Conservation (phyloP, 169 alveolate genomes). For the Eimeria acervulina region DNA sequence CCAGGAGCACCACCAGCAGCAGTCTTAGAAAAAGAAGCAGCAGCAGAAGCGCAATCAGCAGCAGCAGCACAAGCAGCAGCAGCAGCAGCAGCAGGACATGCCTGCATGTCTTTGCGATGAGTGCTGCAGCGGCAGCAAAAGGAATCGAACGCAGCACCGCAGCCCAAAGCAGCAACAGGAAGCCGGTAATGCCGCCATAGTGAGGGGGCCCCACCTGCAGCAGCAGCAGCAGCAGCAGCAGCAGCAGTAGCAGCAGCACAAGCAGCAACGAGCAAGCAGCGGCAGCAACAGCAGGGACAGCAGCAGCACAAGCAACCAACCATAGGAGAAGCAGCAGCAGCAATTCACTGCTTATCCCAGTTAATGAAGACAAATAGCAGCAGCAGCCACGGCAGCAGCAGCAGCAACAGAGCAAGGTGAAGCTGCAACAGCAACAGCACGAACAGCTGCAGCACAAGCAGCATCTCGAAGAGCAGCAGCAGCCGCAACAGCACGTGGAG, state of each 20-base stretch:
- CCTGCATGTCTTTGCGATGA: slow-evolving; percentile 16
- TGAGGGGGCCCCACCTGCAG: background rate
- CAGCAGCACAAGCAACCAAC: background rate
- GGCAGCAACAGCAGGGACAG: too few species aligned
- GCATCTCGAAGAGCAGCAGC: too few species aligned
- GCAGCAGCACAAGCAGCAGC: slow-evolving; percentile 67
- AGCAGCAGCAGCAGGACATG: slow-evolving; percentile 67
- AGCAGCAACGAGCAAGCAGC: background rate
- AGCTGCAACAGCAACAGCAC: slow-evolving; percentile 2
- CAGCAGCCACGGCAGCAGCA: background rate
- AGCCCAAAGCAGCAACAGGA: slow-evolving; percentile 51
- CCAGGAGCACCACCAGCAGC: background rate
- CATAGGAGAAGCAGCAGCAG: background rate
- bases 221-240: too few species aligned
- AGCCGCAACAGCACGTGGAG: too few species aligned
- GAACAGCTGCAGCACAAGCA: too few species aligned
- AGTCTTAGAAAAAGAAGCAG: too few species aligned
- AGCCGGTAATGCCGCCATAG: background rate
- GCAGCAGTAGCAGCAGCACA: too few species aligned
- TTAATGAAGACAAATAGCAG: background rate
- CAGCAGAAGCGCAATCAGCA: background rate
- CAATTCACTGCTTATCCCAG: too few species aligned
- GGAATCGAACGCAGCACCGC: slow-evolving; percentile 32
- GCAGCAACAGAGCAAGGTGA: background rate
- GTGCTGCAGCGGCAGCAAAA: slow-evolving; percentile 53